Percentiles rank a stretch among this genome's conserved stretches.
These are phyloP conservation scores for Leonotis leonurus DNA, from an alignment of 257 asterid genomes.

Conservation along the genomic window DNA sequence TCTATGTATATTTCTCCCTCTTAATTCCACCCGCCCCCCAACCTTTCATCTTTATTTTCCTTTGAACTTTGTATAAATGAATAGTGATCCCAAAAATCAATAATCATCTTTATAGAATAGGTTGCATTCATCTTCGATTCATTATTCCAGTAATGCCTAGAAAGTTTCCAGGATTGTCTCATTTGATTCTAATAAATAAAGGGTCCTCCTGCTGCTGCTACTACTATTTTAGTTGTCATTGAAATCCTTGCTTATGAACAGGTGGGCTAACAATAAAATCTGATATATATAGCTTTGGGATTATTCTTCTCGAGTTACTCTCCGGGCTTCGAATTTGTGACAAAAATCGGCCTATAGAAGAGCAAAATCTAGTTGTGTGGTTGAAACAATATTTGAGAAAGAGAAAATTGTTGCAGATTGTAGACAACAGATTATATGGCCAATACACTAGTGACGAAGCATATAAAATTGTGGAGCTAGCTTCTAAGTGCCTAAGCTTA, in stretches of 20 bases:
- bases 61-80: no score
- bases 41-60: background rate
- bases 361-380: constrained; percentile 4
- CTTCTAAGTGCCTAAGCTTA: constrained; percentile 3
- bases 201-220: no score
- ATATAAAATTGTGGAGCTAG: background rate
- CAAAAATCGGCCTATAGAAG: background rate
- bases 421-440: background rate
- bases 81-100: background rate
- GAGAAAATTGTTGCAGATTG: background rate
- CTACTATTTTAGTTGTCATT: background rate
- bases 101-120: background rate
- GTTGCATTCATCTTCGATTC: background rate
- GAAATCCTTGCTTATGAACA: background rate
- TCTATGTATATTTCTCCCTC: no score
- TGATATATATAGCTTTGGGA: constrained; percentile 20
- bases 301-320: constrained; percentile 20
- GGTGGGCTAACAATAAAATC: constrained; percentile 1
- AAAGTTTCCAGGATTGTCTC: background rate
- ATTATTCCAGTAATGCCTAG: background rate
- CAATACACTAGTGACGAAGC: background rate
- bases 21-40: no score
- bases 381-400: background rate
- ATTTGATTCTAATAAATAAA: no score
- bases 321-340: constrained; percentile 1